Base-by-base conservation (phyloP, 2,329 filamentous ascomycete species). In the Grosmannia serpens region DNA sequence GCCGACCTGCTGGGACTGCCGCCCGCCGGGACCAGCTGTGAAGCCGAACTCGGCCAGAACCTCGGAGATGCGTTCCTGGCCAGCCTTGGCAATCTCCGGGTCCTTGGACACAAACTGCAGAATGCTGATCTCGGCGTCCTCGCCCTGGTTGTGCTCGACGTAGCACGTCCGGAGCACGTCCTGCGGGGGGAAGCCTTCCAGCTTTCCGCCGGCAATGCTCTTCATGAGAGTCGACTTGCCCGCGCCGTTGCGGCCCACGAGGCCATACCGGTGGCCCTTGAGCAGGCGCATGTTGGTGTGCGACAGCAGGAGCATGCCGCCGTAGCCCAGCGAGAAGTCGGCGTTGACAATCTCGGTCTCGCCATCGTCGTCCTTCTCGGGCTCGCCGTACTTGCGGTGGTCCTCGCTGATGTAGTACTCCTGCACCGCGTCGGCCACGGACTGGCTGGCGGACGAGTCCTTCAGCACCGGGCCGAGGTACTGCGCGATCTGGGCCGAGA, bases 191-290 rank as follows among this genome's bases (percentile, higher is more conserved):
- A 99, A 99, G 10, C 94, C 94, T 73, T 99, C 94, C 4, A 99
- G 82, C 79, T 99, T 99, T 69, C 91, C 92, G 60, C 87, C 87
- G 55, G 94, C 89, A 67, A 99, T 99, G 71, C 88, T 91, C 70
- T 90, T 89, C 94, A 99, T 97, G 60, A 99, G 82, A 1, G 94
- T 99, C n/a, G 94, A 97, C 77, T 99, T 99, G 69, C 94, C 94
- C 59, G 91, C 91, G 76, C 94, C 94, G 71, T 99, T 99, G 67
- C 92, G 88, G 67, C 94, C 94, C 68, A 92, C 96, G 22, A 99
- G 88, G 71, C 94, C 94, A 70, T 99, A 99, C 60, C 94, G 87
- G 74, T 97, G 94, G 59, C 94, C 94, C 78, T 97, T 96, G 67
- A 97, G 82, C 10, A 99, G 84, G 49, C 91, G 86, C 50, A 99